phyloP scores from a whole-genome alignment of 2,329 filamentous ascomycete species.

The Sarocladiaceae sp. region DNA sequence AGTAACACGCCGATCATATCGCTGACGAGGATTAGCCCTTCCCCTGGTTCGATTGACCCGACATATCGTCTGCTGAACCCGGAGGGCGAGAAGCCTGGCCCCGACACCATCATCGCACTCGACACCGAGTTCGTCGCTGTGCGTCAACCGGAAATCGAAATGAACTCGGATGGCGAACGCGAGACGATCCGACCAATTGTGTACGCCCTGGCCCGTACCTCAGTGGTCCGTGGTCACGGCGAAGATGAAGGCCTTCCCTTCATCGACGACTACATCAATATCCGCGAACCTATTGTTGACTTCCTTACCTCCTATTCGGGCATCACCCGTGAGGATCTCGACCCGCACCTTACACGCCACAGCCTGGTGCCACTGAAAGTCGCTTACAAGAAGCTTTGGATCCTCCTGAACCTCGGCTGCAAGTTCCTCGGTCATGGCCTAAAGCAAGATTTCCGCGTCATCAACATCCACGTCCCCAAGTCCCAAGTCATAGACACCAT shows the following conservation, averaged over 20 bases:
- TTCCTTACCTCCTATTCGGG: slow-evolving; percentile 93
- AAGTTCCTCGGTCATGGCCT: slow-evolving; percentile 91
- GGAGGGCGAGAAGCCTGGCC: slow-evolving; percentile 57
- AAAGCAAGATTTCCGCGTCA: slow-evolving; percentile 92
- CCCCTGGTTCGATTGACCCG: slow-evolving; percentile 22
- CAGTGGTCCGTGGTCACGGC: slow-evolving; percentile 76
- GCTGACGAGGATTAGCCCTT: slow-evolving; percentile 24
- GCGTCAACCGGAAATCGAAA: slow-evolving; percentile 88
- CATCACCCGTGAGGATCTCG: slow-evolving; percentile 78
- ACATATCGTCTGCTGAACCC: slow-evolving; percentile 55
- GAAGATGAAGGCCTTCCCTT: slow-evolving; percentile 77
- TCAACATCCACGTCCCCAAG: slow-evolving; percentile 93
- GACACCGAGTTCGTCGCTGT: slow-evolving; percentile 96
- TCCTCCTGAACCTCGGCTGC: slow-evolving; percentile 88
- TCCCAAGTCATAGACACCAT: slow-evolving; percentile 91
- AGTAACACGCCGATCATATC: slow-evolving; percentile 21
- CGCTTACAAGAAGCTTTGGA: slow-evolving; percentile 97
- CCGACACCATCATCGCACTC: slow-evolving; percentile 74
- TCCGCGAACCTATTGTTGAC: slow-evolving; percentile 86
- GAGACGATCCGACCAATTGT: slow-evolving; percentile 89
- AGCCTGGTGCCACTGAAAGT: slow-evolving; percentile 82
- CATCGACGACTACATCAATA: slow-evolving; percentile 94
- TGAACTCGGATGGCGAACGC: slow-evolving; percentile 88
- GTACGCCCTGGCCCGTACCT: slow-evolving; percentile 87
- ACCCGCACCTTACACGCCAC: slow-evolving; percentile 69